A percentile compares a stretch with the other conserved stretches of the same genome.
phyloP scores from a whole-genome alignment of 1,284 basidiomycete genomes.

The Cutaneotrichosporon sp. region DNA sequence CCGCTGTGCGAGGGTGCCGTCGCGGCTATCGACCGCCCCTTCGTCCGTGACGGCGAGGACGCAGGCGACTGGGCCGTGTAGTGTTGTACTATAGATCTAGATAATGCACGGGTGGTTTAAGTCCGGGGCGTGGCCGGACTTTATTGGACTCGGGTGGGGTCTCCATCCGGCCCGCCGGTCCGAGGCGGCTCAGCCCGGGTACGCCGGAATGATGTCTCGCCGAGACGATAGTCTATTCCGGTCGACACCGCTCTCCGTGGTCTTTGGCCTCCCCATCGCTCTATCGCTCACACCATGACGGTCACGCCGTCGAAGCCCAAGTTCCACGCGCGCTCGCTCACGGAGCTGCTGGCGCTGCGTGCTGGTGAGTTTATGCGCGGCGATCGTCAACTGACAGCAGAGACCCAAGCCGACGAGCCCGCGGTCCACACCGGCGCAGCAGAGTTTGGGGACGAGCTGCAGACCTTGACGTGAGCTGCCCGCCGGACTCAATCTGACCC shows the following conservation, averaged over 20 bases:
- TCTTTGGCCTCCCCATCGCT: neutral
- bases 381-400: neutral
- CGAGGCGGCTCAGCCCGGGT: neutral
- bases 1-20: slow-evolving; percentile 86
- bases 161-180: neutral
- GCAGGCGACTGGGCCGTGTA: slow-evolving; percentile 80
- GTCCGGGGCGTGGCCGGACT: too few relatives aligned
- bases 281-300: slow-evolving; percentile 22
- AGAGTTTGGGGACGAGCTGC: slow-evolving; percentile 47
- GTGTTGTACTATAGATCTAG: slow-evolving; percentile 5
- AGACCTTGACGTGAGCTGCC: slow-evolving; percentile 43
- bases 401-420: slow-evolving; percentile 27
- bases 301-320: slow-evolving; percentile 18
- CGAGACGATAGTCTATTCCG: neutral
- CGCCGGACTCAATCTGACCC: slow-evolving; percentile 6
- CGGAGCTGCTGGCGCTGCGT: slow-evolving; percentile 45
- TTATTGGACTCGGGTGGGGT: too few relatives aligned
- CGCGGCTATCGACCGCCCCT: slow-evolving; percentile 79
- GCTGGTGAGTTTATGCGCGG: slow-evolving; percentile 32
- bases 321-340: slow-evolving; percentile 44
- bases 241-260: neutral
- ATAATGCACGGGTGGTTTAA: neutral
- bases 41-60: slow-evolving; percentile 75
- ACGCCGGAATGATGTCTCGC: neutral
- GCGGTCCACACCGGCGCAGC: slow-evolving; percentile 51